Base-by-base conservation (phyloP, 2,329 filamentous ascomycete genomes). In the Fonsecaea pedrosoi region DNA sequence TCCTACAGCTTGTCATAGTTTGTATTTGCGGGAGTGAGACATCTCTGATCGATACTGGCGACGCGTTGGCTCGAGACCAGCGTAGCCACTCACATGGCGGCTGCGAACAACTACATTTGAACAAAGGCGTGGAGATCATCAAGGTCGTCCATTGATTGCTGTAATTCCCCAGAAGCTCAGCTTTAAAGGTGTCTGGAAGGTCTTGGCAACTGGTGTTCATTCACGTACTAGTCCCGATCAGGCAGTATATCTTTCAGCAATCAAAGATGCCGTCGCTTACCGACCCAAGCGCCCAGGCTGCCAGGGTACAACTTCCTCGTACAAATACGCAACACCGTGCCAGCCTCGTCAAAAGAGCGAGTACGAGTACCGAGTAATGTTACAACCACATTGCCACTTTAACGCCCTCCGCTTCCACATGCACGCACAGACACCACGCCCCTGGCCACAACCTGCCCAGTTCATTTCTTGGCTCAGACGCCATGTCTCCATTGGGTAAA, bases 171-270 rank as follows among this genome's bases (percentile, higher is more conserved):
- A 40, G 38, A 3, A 13, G 40, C 15, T 4, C 13, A 42, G 40
- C 4, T 42, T 42, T n/a, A 42, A 25, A 25, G 15, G 13, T 4
- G 15, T 42, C 40, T 42, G 15, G 40, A 42, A n/a, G 6, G 13
- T 42, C 37, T 37, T 25, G 37, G 10, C 37, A 10, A 3, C 9
- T 42, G 40, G 18, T 3, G 2, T 8, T n/a, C n/a, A n/a, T 6
- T 18, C 40, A 5, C 5, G 45, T 25, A 21, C 45, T 50, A 50
- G 45, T 50, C 45, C 18, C 12, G 18, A 50, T 12, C 45, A 25
- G 15, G 45, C 45, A 50, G 45, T 50, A 50, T 25, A 25, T 50
- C 25, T 50, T 25, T 50, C 45, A 50, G 45, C 45, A 25, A 25
- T 50, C 18, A 21, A 50, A 25, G 45, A 42, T 18, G 45, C 3